These are phyloP conservation scores for Neonectria punicea DNA, from an alignment of 2,329 filamentous ascomycete genomes.

Conservation along the genomic window DNA sequence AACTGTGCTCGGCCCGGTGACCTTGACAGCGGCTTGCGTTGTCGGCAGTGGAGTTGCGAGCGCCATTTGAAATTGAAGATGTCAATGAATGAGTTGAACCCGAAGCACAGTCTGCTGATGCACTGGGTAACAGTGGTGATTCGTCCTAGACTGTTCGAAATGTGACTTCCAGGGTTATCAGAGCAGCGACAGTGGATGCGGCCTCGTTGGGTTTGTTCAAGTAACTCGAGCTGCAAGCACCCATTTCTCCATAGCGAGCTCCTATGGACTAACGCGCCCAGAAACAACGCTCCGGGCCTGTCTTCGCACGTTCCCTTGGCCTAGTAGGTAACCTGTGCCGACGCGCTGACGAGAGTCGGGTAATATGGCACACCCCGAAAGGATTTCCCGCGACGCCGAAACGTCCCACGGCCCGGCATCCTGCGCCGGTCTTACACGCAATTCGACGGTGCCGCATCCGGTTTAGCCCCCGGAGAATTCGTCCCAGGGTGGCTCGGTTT, in stretches of 20 bases:
- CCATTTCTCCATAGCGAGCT: neutral
- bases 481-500: neutral
- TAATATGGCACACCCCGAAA: conserved; percentile 2
- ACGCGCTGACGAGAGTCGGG: neutral
- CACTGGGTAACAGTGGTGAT: neutral
- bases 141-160: neutral
- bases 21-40: conserved; percentile 20
- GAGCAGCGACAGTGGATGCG: neutral
- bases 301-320: neutral
- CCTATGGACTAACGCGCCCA: neutral
- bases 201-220: neutral
- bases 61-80: conserved; percentile 12
- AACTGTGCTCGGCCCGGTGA: conserved; percentile 15
- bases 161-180: neutral
- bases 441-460: neutral
- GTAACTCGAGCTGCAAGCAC: neutral
- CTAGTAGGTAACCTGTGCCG: neutral
- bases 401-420: neutral
- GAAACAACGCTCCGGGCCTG: neutral
- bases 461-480: neutral
- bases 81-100: neutral
- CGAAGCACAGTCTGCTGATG: neutral
- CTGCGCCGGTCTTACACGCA: neutral
- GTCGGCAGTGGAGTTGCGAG: conserved; percentile 4
- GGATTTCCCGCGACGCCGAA: conserved; percentile 15